phyloP scores from a whole-genome alignment of 2,329 filamentous ascomycete genomes.

The Aspergillus brunneoviolaceus region DNA sequence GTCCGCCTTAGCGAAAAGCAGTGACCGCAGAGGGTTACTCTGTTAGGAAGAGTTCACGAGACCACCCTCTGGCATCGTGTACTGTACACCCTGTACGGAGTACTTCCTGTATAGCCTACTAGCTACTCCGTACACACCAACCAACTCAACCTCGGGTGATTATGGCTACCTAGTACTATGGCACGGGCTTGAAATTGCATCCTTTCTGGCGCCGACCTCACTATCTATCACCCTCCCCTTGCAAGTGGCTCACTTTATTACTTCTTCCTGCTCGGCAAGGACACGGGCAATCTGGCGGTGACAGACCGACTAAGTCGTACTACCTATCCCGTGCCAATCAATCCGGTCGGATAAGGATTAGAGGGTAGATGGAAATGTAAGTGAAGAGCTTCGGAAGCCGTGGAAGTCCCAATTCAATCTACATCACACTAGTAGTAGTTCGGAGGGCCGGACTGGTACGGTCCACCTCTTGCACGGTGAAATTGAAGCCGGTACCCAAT shows the following conservation, averaged over 20 bases:
- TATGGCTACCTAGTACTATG: background rate
- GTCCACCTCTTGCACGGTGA: background rate
- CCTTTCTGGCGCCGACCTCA: background rate
- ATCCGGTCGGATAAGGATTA: constrained; percentile 3
- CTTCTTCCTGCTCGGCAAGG: background rate
- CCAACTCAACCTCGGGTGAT: background rate
- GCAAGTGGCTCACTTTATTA: background rate
- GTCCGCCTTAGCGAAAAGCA: background rate
- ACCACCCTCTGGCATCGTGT: background rate
- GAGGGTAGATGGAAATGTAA: background rate
- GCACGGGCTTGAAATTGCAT: background rate
- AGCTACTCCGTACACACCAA: background rate
- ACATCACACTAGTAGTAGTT: background rate
- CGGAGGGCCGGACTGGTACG: background rate
- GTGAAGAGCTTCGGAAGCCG: background rate
- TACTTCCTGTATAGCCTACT: background rate
- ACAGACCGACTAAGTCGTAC: constrained; percentile 3
- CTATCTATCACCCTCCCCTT: constrained; percentile 1
- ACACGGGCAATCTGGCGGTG: constrained; percentile 5
- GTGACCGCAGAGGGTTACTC: constrained; percentile 12
- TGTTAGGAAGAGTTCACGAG: constrained; percentile 22
- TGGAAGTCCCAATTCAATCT: background rate
- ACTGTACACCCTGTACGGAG: background rate
- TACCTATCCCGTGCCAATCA: constrained; percentile 7
- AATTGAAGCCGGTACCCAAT: constrained; percentile 14